These are phyloP conservation scores for Liquidambar formosana DNA, from an alignment of 164 flowering plant genomes.

Conservation along the genomic window DNA sequence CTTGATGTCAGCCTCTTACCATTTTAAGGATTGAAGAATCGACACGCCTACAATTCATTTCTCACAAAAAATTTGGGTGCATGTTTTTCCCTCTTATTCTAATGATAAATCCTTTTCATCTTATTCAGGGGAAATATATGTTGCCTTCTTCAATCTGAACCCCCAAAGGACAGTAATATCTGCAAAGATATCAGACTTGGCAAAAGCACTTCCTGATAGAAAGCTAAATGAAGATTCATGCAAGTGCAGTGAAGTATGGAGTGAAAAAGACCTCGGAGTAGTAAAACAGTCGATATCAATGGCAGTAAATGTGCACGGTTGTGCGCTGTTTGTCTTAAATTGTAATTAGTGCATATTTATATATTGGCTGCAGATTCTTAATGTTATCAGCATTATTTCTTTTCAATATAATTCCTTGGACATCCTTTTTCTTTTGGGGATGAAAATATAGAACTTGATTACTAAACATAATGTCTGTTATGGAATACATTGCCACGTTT, in stretches of 20 bases:
- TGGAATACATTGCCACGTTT: too few species aligned
- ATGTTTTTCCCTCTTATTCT: neutral
- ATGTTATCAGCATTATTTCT: too few species aligned
- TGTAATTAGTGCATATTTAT: too few species aligned
- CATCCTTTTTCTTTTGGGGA: too few species aligned
- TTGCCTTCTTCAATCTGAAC: constrained; percentile 75
- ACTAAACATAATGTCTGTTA: too few species aligned
- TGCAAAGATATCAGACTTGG: constrained; percentile 49
- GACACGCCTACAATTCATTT: neutral
- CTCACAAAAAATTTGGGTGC: too few species aligned
- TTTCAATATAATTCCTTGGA: too few species aligned
- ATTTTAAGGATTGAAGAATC: neutral
- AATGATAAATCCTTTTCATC: constrained; percentile 1
- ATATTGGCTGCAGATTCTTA: too few species aligned
- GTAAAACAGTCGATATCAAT: constrained; percentile 30
- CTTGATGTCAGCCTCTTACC: too few species aligned
- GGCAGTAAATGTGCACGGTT: constrained; percentile 49
- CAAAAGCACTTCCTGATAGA: constrained; percentile 38
- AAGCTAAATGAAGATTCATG: constrained; percentile 37
- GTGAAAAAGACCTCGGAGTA: constrained; percentile 40
- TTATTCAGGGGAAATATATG: constrained; percentile 61
- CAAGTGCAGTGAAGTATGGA: constrained; percentile 64
- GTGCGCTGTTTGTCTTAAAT: constrained; percentile 49
- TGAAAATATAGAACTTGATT: too few species aligned
- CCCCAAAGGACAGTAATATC: constrained; percentile 37